Conservation (phyloP, 1,284 basidiomycete species). For the Fomitopsis schrenkii region DNA sequence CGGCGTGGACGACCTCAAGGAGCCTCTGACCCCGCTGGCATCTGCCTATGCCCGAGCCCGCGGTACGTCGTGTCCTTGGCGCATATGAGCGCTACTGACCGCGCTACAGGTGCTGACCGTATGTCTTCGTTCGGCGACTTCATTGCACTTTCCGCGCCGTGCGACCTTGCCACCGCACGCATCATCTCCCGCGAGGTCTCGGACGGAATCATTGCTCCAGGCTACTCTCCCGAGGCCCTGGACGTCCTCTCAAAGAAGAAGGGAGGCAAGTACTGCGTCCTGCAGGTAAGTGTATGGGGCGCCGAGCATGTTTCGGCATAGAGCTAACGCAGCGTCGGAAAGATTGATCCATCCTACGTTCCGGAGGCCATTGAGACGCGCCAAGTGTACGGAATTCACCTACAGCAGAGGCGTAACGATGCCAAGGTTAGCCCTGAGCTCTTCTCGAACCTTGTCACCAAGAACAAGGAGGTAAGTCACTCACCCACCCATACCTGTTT, state of each 20-base stretch:
- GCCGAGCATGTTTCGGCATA: not conserved
- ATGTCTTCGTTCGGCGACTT: slow-evolving; percentile 99
- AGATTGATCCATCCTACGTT: slow-evolving; percentile 84
- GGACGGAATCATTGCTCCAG: slow-evolving; percentile 96
- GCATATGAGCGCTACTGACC: slow-evolving; percentile 3
- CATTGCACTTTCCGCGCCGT: slow-evolving; percentile 90
- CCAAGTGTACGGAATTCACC: slow-evolving; percentile 90
- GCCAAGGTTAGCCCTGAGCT: slow-evolving; percentile 80
- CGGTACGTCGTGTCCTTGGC: slow-evolving; percentile 42
- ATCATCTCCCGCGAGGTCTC: slow-evolving; percentile 98
- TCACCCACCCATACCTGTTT: not conserved
- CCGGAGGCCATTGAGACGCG: slow-evolving; percentile 85
- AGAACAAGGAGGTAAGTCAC: slow-evolving; percentile 73
- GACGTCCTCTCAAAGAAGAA: slow-evolving; percentile 97
- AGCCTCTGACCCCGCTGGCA: slow-evolving; percentile 85
- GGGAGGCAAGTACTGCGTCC: slow-evolving; percentile 97
- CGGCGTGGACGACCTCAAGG: slow-evolving; percentile 93
- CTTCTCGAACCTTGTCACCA: slow-evolving; percentile 87
- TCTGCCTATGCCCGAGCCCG: slow-evolving; percentile 95
- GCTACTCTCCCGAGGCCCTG: slow-evolving; percentile 85
- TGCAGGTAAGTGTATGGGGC: slow-evolving; percentile 55
- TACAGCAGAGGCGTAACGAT: slow-evolving; percentile 93
- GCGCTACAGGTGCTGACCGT: slow-evolving; percentile 78
- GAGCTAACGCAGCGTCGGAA: not conserved
- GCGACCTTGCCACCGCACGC: slow-evolving; percentile 91